phyloP scores from a whole-genome alignment of 768 basidiomycete species.

The Lepiota subincarnata region DNA sequence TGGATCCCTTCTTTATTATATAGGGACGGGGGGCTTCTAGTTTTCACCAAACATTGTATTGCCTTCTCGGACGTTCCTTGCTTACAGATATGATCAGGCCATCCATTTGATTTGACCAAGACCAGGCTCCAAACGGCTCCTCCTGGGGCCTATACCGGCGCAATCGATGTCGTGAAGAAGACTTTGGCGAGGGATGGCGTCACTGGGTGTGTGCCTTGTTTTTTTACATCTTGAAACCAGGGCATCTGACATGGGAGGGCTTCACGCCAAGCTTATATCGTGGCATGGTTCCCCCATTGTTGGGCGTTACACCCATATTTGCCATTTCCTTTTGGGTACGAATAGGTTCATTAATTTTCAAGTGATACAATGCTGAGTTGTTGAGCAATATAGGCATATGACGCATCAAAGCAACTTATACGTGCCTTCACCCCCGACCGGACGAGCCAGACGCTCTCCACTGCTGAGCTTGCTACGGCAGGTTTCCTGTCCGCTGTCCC shows the following conservation, averaged over 20 bases:
- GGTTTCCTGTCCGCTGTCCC: constrained; percentile 95
- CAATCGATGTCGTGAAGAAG: constrained; percentile 90
- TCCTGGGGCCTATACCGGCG: constrained; percentile 86
- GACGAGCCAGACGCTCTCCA: constrained; percentile 55
- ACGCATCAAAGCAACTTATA: constrained; percentile 86
- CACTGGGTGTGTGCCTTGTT: constrained; percentile 55
- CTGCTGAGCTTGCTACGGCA: constrained; percentile 80
- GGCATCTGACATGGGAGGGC: constrained; percentile 5
- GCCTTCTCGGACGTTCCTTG: neutral
- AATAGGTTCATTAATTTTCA: constrained; percentile 2
- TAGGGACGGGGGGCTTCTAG: too few species aligned
- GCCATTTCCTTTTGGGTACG: constrained; percentile 96
- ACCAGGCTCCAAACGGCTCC: constrained; percentile 93
- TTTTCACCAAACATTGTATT: neutral
- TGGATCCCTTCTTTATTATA: neutral
- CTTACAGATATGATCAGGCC: constrained; percentile 48
- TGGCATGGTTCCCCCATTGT: constrained; percentile 88
- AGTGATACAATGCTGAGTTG: constrained; percentile 3
- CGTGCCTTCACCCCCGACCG: constrained; percentile 76
- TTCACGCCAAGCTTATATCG: constrained; percentile 64
- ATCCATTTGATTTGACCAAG: constrained; percentile 97
- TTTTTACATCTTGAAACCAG: neutral
- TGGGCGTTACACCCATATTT: constrained; percentile 97
- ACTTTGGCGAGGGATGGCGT: constrained; percentile 88
- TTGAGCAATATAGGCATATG: constrained; percentile 67